Conservation (phyloP, 345 rosid species). For the Gossypioides kirkii region DNA sequence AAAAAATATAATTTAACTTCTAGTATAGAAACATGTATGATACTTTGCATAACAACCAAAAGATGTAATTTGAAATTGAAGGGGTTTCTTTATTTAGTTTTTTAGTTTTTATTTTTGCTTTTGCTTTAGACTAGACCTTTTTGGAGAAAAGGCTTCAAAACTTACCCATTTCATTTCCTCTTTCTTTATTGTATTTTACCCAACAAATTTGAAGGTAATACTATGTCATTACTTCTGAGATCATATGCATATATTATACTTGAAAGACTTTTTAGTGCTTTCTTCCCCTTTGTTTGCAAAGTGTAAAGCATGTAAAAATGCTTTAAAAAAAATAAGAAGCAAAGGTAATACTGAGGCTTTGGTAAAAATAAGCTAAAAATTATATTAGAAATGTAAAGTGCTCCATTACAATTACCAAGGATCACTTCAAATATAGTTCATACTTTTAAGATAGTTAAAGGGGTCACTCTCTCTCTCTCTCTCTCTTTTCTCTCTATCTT, state of each 20-base stretch:
- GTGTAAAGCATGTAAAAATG: slow-evolving; percentile 30
- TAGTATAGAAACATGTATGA: no score
- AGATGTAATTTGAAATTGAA: no score
- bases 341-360: background rate
- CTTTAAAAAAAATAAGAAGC: no score
- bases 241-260: background rate
- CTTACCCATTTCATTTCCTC: background rate
- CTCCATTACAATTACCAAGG: slow-evolving; percentile 49
- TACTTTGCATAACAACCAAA: no score
- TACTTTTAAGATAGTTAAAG: slow-evolving; percentile 32
- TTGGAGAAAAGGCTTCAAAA: background rate
- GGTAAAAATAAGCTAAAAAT: slow-evolving; percentile 19
- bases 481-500: background rate
- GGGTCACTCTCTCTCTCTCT: slow-evolving; percentile 20
- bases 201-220: background rate
- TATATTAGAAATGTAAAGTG: slow-evolving; percentile 30
- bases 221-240: slow-evolving; percentile 3
- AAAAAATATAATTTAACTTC: no score
- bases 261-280: background rate
- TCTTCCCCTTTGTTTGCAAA: slow-evolving; percentile 15
- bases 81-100: background rate
- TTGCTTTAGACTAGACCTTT: background rate
- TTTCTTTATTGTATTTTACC: slow-evolving; percentile 5
- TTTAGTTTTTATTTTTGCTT: background rate
- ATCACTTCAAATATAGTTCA: slow-evolving; percentile 26